phyloP scores from a whole-genome alignment of 78 protist species.

The Ministeria vibrans region DNA sequence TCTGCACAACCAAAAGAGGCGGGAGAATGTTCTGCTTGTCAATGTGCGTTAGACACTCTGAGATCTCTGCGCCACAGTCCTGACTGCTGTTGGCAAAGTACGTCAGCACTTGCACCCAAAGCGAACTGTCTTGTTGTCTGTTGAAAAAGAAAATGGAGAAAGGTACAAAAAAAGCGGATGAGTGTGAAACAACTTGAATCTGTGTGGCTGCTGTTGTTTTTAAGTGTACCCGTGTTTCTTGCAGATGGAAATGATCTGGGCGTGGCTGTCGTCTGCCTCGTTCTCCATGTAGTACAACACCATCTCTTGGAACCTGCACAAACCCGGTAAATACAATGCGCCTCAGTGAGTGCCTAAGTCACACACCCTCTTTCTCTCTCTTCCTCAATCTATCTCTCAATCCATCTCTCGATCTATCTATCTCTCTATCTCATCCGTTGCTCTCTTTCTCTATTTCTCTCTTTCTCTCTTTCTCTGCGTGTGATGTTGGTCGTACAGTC shows the following conservation, averaged over 20 bases:
- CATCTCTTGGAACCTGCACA: constrained; percentile 35
- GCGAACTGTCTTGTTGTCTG: constrained; percentile 51
- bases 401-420: too few relatives aligned
- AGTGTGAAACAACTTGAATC: background rate
- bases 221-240: constrained; percentile 33
- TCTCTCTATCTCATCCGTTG: too few relatives aligned
- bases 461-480: too few relatives aligned
- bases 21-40: constrained; percentile 72
- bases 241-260: constrained; percentile 54
- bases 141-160: background rate
- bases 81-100: constrained; percentile 49
- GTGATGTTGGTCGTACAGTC: constrained; percentile 43
- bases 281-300: constrained; percentile 77
- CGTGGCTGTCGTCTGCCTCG: constrained; percentile 29
- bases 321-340: background rate
- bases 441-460: too few relatives aligned
- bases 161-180: background rate
- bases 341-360: too few relatives aligned
- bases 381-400: too few relatives aligned
- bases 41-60: constrained; percentile 27
- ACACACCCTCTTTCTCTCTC: too few relatives aligned
- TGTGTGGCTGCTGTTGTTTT: background rate
- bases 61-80: constrained; percentile 20
- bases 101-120: constrained; percentile 82
- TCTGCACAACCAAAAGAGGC: constrained; percentile 82